Base-by-base conservation (phyloP, 352 stramenopile genomes). In the Vaucheria bursata region DNA sequence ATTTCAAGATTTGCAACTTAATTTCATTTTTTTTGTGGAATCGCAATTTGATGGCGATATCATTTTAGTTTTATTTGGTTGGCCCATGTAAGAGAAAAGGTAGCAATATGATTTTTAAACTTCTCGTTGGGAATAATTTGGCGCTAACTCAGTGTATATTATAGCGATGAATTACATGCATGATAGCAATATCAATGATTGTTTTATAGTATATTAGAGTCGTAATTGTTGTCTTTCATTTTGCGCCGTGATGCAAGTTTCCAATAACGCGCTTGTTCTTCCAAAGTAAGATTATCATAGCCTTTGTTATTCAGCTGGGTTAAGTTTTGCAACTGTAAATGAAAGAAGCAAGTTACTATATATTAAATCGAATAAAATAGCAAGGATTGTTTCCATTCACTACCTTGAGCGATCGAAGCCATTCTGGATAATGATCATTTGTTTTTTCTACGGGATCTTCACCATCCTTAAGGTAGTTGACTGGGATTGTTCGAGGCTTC, bases 381-480 rank as follows among this genome's bases (percentile, higher is more conserved):
- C 35, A 65, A 29, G 50, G 50, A 29, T n/a, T n/a, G n/a, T n/a
- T n/a, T n/a, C 45, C 45, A 59, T 18, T 25, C 6, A 31, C 37
- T 34, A 68, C 53, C 53, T 31, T 68, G 53, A 68, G 53, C 2
- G 2, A 68, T 7, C 53, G 2, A 35, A 79, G 39, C 74, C 74
- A 79, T 1, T 79, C 74, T 3, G 74, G 74, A 68, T 79, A 79
- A 8, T 79, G 59, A 33, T 74, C 74, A 49, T 79, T 69, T 4
- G 74, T 67, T 68, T 59, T 79, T 7, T 75, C 18, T 0, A 69
- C 38, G 29, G 66, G 59, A 33, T 79, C 74, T 50, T 79, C 49
- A 0, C 74, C 74, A 50, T 79, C 74, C 66, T 79, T 79, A 0
- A 74, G 74, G 65, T 74, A 79, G 29, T 79, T 79, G 64, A 79